phyloP scores from a whole-genome alignment of 495 filamentous ascomycete species.

The Penicillium lagena region DNA sequence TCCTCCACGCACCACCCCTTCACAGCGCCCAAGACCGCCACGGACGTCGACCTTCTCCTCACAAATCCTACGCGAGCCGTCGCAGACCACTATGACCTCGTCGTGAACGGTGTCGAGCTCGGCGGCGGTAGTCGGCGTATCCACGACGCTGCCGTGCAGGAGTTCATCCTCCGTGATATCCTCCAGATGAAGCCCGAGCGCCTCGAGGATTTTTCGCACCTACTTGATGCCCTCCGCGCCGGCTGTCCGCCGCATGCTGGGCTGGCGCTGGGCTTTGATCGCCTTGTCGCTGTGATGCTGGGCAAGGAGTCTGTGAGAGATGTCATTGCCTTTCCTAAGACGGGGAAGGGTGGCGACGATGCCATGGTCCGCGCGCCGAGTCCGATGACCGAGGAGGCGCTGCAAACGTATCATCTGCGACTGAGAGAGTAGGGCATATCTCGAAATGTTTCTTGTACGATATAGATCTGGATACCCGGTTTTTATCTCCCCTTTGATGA shows the following conservation, averaged over 20 bases:
- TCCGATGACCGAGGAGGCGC: constrained; percentile 52
- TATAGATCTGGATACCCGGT: constrained; percentile 15
- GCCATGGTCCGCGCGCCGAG: constrained; percentile 70
- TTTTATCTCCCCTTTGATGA: constrained; percentile 5
- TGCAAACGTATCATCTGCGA: constrained; percentile 61
- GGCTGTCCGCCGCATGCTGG: constrained; percentile 98
- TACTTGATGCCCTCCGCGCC: constrained; percentile 72
- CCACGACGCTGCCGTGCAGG: constrained; percentile 77
- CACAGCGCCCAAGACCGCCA: constrained; percentile 69
- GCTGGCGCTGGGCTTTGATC: constrained; percentile 87
- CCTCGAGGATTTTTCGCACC: constrained; percentile 71
- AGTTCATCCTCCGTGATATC: constrained; percentile 78
- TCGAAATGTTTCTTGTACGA: constrained; percentile 1
- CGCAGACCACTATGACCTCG: constrained; percentile 89
- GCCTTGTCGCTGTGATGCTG: constrained; percentile 74
- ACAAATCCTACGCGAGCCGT: constrained; percentile 64
- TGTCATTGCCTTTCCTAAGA: constrained; percentile 96
- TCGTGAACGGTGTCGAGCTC: constrained; percentile 91
- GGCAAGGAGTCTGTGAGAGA: constrained; percentile 72
- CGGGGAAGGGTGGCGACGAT: constrained; percentile 74
- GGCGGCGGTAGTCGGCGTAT: constrained; percentile 92
- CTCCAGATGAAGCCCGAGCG: constrained; percentile 58
- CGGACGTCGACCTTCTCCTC: constrained; percentile 69
- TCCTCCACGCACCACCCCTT: constrained; percentile 94
- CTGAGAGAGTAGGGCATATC: constrained; percentile 15